Percentiles rank a stretch among this genome's conserved stretches.
Conservation (phyloP, 371 early-diverging fungal genomes). For the Umbelopsis sp. region DNA sequence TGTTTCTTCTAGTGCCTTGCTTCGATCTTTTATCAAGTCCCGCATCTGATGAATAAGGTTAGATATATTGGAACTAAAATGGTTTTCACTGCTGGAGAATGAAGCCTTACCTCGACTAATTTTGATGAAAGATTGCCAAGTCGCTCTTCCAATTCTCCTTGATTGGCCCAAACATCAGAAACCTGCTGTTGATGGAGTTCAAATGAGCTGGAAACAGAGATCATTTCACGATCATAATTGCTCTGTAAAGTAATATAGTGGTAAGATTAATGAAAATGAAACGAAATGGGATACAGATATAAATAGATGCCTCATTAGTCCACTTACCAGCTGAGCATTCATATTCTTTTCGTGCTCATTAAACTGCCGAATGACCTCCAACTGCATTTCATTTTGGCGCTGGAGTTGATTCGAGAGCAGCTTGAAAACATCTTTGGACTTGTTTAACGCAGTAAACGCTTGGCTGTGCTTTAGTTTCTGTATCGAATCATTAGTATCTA, state of each 20-base stretch:
- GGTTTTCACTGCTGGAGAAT: neutral
- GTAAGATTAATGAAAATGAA: neutral
- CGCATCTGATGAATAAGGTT: constrained; percentile 39
- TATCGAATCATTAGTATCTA: neutral
- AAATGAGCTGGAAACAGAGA: constrained; percentile 18
- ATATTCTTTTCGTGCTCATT: constrained; percentile 78
- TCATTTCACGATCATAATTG: constrained; percentile 15
- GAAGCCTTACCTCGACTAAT: neutral
- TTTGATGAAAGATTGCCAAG: constrained; percentile 28
- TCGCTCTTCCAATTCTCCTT: constrained; percentile 41
- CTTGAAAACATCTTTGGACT: constrained; percentile 70
- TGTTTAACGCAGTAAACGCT: constrained; percentile 68
- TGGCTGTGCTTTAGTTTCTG: constrained; percentile 74
- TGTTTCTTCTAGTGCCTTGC: constrained; percentile 61
- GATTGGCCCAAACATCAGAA: constrained; percentile 28
- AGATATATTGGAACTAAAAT: too few species aligned
- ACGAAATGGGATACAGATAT: neutral
- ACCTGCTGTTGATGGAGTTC: constrained; percentile 36
- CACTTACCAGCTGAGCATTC: constrained; percentile 61
- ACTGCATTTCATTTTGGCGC: constrained; percentile 79
- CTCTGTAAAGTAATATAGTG: neutral
- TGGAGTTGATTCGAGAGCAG: constrained; percentile 69
- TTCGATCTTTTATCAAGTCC: constrained; percentile 59
- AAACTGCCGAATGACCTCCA: constrained; percentile 76
- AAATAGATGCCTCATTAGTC: too few species aligned